Percentiles rank a stretch among this genome's conserved stretches.
phyloP scores from a whole-genome alignment of 2,329 filamentous ascomycete genomes.

The Pseudocercospora vitis region DNA sequence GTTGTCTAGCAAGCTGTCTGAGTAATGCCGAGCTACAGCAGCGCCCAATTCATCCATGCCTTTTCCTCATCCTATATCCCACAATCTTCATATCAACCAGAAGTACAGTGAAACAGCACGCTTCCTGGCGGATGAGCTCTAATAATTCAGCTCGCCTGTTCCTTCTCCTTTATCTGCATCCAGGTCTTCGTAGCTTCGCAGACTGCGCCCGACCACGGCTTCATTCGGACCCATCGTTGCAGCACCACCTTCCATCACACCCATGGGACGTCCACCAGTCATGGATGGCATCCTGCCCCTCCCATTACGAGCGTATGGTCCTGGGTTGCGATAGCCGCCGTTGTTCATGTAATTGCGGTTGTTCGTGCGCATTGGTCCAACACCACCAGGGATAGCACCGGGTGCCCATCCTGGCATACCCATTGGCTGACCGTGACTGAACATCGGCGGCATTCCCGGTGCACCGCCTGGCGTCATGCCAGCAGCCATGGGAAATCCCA shows the following conservation, averaged over 20 bases:
- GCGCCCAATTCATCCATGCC: neutral
- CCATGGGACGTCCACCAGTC: constrained; percentile 27
- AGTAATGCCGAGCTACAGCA: neutral
- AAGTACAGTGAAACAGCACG: neutral
- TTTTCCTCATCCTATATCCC: neutral
- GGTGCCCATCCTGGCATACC: constrained; percentile 30
- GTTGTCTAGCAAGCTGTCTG: neutral
- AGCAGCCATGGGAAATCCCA: constrained; percentile 39
- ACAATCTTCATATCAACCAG: neutral
- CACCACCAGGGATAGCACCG: constrained; percentile 33
- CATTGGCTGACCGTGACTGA: constrained; percentile 46
- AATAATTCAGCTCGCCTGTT: constrained; percentile 89
- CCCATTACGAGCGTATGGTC: constrained; percentile 34
- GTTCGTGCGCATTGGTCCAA: constrained; percentile 45
- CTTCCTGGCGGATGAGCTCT: constrained; percentile 26
- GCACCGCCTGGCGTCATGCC: constrained; percentile 37
- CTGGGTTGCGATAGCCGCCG: constrained; percentile 30
- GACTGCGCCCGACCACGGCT: constrained; percentile 84
- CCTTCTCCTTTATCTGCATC: constrained; percentile 68
- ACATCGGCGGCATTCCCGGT: constrained; percentile 36
- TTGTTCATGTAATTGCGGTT: constrained; percentile 39
- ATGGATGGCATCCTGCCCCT: constrained; percentile 33
- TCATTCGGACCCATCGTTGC: constrained; percentile 79
- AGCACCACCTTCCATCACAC: constrained; percentile 61
- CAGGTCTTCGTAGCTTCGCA: constrained; percentile 97